Percentiles rank a stretch among this genome's conserved stretches.
These are phyloP conservation scores for Phaseolus lunatus DNA, from an alignment of 306 rosid genomes.

Conservation along the genomic window DNA sequence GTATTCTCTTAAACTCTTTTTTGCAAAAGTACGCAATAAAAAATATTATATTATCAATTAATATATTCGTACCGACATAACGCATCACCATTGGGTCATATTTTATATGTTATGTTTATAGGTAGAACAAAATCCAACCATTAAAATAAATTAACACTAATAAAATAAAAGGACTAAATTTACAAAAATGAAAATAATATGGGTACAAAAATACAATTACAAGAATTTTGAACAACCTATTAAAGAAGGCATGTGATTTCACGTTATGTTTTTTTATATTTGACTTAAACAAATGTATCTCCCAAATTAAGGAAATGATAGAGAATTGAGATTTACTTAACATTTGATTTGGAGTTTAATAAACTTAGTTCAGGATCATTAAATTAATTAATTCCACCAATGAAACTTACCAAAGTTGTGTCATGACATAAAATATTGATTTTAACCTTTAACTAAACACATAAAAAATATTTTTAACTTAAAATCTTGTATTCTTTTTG, in stretches of 20 bases:
- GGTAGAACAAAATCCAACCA: neutral
- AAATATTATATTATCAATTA: too few relatives aligned
- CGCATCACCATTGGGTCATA: neutral
- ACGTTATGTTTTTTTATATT: neutral
- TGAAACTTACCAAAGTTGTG: neutral
- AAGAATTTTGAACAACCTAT: neutral
- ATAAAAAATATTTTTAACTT: neutral
- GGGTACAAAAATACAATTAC: neutral
- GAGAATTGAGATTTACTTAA: neutral
- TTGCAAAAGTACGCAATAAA: neutral
- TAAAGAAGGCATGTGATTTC: neutral
- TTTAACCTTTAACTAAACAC: neutral
- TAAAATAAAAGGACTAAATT: neutral
- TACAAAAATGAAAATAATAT: neutral
- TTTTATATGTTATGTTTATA: neutral
- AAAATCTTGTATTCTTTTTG: neutral
- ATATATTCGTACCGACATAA: neutral
- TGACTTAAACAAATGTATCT: conserved; percentile 17
- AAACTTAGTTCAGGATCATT: neutral
- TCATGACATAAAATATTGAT: neutral
- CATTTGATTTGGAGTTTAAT: neutral
- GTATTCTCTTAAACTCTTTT: too few relatives aligned
- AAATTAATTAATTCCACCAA: neutral
- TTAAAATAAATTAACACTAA: neutral
- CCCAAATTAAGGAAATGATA: neutral